These are phyloP conservation scores for Termitomyces sp. DNA, from an alignment of 768 basidiomycete genomes.

Conservation along the genomic window DNA sequence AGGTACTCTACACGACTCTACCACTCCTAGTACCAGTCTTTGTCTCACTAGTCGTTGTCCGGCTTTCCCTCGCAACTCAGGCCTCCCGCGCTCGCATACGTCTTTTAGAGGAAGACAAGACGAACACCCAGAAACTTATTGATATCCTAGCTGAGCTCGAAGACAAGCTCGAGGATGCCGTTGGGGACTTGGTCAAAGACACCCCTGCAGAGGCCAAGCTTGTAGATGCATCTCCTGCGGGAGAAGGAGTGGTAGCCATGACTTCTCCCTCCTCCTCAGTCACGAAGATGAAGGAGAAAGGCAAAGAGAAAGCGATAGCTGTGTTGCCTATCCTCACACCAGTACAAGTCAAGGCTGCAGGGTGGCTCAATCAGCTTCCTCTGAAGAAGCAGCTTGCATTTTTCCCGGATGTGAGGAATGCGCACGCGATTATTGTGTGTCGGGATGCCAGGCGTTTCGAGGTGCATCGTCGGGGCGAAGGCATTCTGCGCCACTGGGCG, in stretches of 20 bases:
- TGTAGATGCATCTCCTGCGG: not conserved
- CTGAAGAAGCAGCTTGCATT: conserved; percentile 70
- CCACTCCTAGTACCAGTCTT: conserved; percentile 66
- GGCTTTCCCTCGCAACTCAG: conserved; percentile 54
- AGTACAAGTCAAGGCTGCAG: conserved; percentile 53
- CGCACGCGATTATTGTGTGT: conserved; percentile 71
- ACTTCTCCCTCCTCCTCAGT: not conserved
- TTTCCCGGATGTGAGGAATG: conserved; percentile 54
- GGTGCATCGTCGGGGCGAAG: conserved; percentile 56
- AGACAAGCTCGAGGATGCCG: conserved; percentile 53
- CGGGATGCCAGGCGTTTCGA: conserved; percentile 62
- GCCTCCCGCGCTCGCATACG: conserved; percentile 64
- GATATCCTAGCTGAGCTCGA: conserved; percentile 59
- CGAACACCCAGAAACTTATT: conserved; percentile 47
- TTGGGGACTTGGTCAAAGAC: conserved; percentile 57
- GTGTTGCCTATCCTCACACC: conserved; percentile 49
- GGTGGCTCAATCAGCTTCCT: conserved; percentile 64
- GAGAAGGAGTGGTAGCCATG: not conserved
- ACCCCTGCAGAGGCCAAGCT: conserved; percentile 17
- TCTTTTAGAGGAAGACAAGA: conserved; percentile 54
- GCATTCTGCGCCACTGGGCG: conserved; percentile 64
- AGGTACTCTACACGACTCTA: conserved; percentile 53
- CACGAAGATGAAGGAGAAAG: not conserved
- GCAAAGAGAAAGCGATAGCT: conserved; percentile 2
- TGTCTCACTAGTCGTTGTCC: conserved; percentile 49